A percentile compares a stretch with the other conserved stretches of the same genome.
Conservation (phyloP, 805 yeast species). For the Maudiozyma saulgeensis region DNA sequence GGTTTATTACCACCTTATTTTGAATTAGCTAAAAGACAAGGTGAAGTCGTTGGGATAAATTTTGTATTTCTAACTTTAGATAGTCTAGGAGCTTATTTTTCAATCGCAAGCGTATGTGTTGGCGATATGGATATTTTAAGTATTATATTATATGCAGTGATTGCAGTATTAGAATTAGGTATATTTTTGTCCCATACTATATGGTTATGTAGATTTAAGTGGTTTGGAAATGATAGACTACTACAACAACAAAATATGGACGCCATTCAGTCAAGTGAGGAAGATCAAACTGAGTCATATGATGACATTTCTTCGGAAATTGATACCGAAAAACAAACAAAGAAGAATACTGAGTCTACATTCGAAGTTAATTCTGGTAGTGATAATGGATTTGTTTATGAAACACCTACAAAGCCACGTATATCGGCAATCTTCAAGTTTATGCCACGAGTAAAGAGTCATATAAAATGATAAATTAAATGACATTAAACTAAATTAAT, state of each 20-base stretch:
- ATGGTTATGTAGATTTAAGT: conserved; percentile 48
- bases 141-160: conserved; percentile 60
- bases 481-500: too few species aligned
- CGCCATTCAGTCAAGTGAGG: neutral
- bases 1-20: conserved; percentile 86
- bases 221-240: conserved; percentile 5
- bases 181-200: conserved; percentile 58
- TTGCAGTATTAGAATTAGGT: conserved; percentile 68
- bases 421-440: too few species aligned
- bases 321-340: too few species aligned
- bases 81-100: conserved; percentile 71
- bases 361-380: too few species aligned
- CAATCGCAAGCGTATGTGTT: conserved; percentile 50
- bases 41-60: conserved; percentile 82
- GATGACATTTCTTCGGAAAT: too few species aligned
- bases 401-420: too few species aligned
- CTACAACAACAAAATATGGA: too few species aligned
- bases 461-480: too few species aligned
- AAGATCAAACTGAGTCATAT: neutral
- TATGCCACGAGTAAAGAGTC: too few species aligned
- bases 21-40: conserved; percentile 69
- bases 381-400: too few species aligned
- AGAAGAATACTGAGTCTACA: too few species aligned
- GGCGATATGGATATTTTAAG: conserved; percentile 74
- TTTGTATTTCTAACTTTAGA: conserved; percentile 70